Conservation (phyloP, 1,284 basidiomycete genomes). For the Melampsora larici-populina region DNA sequence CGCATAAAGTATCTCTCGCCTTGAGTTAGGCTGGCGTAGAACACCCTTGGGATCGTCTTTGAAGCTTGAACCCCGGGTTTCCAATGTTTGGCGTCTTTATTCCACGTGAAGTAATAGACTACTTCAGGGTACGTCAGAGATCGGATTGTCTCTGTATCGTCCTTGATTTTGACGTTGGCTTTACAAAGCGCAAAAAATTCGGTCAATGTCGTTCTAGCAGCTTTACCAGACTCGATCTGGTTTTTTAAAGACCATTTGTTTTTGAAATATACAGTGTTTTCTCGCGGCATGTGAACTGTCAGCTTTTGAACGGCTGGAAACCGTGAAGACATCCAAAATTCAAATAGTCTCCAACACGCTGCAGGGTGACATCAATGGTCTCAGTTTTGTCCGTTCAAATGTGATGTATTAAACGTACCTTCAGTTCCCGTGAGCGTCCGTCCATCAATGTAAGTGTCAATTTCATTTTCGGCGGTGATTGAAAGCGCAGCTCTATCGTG, state of each 20-base stretch:
- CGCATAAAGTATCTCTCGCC: constrained; percentile 57
- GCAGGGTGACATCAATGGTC: too few species aligned
- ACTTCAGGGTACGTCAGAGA: background rate
- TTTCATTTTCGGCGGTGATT: background rate
- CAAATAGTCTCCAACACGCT: constrained; percentile 2
- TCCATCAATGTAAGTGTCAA: background rate
- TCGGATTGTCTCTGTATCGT: too few species aligned
- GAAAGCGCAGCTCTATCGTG: background rate
- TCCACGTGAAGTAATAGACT: background rate
- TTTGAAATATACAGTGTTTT: too few species aligned
- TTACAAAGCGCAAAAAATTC: background rate
- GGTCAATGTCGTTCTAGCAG: background rate
- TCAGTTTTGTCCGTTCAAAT: too few species aligned
- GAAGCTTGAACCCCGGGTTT: constrained; percentile 46
- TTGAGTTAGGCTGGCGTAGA: constrained; percentile 51
- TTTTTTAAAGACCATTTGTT: background rate
- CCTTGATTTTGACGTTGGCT: too few species aligned
- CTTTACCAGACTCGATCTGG: background rate
- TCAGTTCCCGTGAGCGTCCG: background rate
- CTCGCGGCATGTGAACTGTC: too few species aligned
- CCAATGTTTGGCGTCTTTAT: constrained; percentile 43
- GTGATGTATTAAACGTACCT: too few species aligned
- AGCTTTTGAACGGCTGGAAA: too few species aligned
- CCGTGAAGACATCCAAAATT: too few species aligned
- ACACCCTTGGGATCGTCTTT: constrained; percentile 56